These are phyloP conservation scores for Limonium bicolor DNA, from an alignment of 148 eudicot genomes.

Conservation along the genomic window DNA sequence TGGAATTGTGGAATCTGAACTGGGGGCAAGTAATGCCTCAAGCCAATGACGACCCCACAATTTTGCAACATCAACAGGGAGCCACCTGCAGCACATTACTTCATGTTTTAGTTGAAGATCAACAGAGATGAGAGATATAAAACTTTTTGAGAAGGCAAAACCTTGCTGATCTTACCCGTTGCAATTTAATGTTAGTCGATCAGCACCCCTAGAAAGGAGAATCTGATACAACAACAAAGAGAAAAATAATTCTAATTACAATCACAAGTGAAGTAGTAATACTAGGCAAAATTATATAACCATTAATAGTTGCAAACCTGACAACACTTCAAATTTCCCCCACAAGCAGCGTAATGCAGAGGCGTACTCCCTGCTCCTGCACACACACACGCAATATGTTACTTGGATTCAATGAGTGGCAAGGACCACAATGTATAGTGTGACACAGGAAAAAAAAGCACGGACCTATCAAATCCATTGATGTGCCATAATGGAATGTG, in stretches of 20 bases:
- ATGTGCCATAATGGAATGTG: conserved; percentile 93
- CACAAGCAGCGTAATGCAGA: conserved; percentile 99
- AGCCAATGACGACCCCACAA: conserved; percentile 99
- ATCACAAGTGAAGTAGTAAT: neutral
- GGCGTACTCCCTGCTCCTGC: conserved; percentile 98
- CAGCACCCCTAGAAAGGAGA: conserved; percentile 85
- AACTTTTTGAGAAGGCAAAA: neutral
- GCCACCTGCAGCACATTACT: conserved; percentile 80
- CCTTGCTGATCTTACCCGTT: conserved; percentile 48
- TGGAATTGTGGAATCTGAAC: conserved; percentile 54
- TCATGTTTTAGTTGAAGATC: neutral
- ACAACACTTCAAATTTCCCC: conserved; percentile 88
- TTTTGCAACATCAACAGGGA: conserved; percentile 89
- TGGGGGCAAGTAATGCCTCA: conserved; percentile 69
- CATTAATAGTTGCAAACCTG: no score
- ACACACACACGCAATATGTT: conserved; percentile 3
- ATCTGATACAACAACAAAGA: conserved; percentile 29
- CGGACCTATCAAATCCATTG: conserved; percentile 93
- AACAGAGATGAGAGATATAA: neutral
- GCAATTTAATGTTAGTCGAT: conserved; percentile 81
- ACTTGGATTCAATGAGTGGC: neutral
- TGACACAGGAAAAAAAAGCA: conserved; percentile 6
- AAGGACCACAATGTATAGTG: neutral
- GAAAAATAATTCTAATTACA: conserved; percentile 3
- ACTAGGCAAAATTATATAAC: neutral